Conservation (phyloP, 371 early-diverging fungal species). For the Capillidium rhysosporum region DNA sequence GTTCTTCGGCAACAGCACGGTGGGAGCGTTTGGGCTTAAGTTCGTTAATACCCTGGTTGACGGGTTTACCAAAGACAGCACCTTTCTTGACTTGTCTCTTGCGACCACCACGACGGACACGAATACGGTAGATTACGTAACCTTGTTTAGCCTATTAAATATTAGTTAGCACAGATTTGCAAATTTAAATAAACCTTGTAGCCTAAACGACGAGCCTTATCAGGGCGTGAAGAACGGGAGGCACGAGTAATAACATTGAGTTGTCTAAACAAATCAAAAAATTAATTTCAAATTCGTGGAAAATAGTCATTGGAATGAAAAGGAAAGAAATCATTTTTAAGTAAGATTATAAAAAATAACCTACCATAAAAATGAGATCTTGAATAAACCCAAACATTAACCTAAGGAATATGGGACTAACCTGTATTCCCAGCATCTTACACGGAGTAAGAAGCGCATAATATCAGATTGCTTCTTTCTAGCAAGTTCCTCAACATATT, state of each 20-base stretch:
- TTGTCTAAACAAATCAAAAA: conserved; percentile 41
- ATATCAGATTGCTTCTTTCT: conserved; percentile 99
- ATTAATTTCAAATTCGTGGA: not conserved
- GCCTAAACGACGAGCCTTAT: conserved; percentile 97
- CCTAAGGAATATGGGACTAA: conserved; percentile 13
- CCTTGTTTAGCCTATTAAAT: conserved; percentile 94
- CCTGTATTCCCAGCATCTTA: conserved; percentile 98
- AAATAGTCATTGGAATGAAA: conserved; percentile 3
- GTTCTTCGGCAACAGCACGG: conserved; percentile 89
- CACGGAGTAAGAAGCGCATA: conserved; percentile 93
- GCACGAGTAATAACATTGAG: conserved; percentile 93
- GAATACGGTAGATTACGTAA: conserved; percentile 91
- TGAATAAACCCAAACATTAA: not conserved
- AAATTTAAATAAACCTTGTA: conserved; percentile 45
- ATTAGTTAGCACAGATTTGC: not conserved
- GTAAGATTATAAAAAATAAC: not conserved
- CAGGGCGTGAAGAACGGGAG: conserved; percentile 93
- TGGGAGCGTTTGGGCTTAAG: conserved; percentile 89
- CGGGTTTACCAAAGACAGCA: conserved; percentile 95
- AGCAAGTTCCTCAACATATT: conserved; percentile 94
- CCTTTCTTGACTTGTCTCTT: conserved; percentile 94
- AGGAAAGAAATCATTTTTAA: conserved; percentile 3
- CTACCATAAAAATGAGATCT: not conserved
- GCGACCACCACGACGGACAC: conserved; percentile 97
- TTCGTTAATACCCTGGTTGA: conserved; percentile 91